These are phyloP conservation scores for Metschnikowia baotianmanensis DNA, from an alignment of 805 yeast genomes.

Conservation along the genomic window DNA sequence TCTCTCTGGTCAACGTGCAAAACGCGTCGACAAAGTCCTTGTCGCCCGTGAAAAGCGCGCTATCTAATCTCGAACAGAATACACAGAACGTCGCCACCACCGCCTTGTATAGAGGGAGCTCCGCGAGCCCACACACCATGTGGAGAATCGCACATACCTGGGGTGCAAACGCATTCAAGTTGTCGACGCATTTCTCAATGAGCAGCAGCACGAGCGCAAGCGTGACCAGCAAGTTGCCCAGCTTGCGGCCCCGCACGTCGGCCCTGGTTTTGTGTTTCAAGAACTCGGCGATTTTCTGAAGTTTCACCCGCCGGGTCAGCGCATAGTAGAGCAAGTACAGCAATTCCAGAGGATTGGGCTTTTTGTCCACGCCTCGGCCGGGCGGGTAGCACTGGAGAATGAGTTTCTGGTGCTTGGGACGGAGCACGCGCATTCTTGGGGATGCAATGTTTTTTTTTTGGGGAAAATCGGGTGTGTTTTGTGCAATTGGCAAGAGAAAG, in stretches of 20 bases:
- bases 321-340: slow-evolving; percentile 88
- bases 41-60: slow-evolving; percentile 65
- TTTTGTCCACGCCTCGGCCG: slow-evolving; percentile 81
- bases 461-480: neutral
- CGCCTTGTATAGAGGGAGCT: slow-evolving; percentile 57
- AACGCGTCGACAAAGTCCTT: slow-evolving; percentile 51
- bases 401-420: slow-evolving; percentile 85
- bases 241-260: slow-evolving; percentile 59
- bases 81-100: slow-evolving; percentile 47
- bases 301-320: slow-evolving; percentile 80
- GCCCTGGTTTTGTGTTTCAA: slow-evolving; percentile 56
- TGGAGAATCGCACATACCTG: slow-evolving; percentile 61
- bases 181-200: slow-evolving; percentile 74
- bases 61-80: slow-evolving; percentile 44
- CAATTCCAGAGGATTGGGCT: slow-evolving; percentile 89
- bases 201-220: slow-evolving; percentile 66
- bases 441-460: neutral
- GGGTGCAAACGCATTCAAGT: slow-evolving; percentile 77
- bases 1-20: slow-evolving; percentile 19
- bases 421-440: slow-evolving; percentile 46
- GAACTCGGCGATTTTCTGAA: slow-evolving; percentile 80
- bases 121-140: slow-evolving; percentile 52
- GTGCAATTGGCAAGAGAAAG: too few species aligned
- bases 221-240: slow-evolving; percentile 85
- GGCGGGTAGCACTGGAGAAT: slow-evolving; percentile 92